Percentiles rank a stretch among this genome's conserved stretches.
These are phyloP conservation scores for Lactarius psammicola DNA, from an alignment of 768 basidiomycete genomes.

Conservation along the genomic window DNA sequence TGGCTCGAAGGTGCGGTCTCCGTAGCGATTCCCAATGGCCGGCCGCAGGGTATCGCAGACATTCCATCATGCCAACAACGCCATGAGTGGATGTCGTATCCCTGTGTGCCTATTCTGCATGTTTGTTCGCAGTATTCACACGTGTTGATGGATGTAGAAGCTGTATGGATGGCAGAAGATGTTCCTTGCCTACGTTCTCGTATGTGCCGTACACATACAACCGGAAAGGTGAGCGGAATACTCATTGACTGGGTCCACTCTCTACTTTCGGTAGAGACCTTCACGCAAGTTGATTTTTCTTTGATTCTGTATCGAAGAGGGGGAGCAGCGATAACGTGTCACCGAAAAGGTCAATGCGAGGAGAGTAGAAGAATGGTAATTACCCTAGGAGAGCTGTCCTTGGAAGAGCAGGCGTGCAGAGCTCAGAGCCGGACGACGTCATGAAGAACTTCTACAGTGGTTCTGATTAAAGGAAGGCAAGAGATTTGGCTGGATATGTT, in stretches of 20 bases:
- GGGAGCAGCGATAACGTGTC: background rate
- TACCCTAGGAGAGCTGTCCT: background rate
- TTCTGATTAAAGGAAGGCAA: background rate
- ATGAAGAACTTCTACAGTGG: too few relatives aligned
- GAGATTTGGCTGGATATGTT: background rate
- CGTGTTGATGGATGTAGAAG: background rate
- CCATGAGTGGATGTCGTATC: background rate
- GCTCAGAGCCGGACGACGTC: too few relatives aligned
- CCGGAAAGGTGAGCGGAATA: constrained; percentile 3
- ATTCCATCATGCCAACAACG: background rate
- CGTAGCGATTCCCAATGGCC: background rate
- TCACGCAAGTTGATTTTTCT: background rate
- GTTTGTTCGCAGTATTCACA: background rate
- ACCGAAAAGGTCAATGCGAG: background rate
- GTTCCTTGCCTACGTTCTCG: constrained; percentile 4
- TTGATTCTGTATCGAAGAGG: too few relatives aligned
- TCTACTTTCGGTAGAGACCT: constrained; percentile 14
- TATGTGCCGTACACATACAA: background rate
- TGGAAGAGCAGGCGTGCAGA: background rate
- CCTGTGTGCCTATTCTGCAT: background rate
- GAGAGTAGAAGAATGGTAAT: background rate
- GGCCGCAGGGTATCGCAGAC: background rate
- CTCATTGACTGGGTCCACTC: background rate
- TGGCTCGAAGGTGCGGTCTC: background rate
- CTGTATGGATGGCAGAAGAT: background rate